These are phyloP conservation scores for Luffa aegyptiaca DNA, from an alignment of 306 rosid genomes.

Conservation along the genomic window DNA sequence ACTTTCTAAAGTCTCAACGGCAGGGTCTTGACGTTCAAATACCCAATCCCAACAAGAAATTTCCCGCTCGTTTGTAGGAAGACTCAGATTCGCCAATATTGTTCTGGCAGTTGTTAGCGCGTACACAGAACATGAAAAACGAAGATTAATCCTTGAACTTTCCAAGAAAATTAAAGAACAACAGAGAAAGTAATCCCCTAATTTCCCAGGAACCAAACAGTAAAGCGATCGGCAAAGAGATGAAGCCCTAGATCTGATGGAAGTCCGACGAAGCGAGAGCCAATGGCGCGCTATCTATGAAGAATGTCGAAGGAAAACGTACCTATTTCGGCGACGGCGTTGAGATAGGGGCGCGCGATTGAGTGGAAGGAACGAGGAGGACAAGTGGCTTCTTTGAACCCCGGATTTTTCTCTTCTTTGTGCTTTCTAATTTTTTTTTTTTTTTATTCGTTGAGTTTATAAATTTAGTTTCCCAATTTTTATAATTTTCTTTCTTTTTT, in stretches of 20 bases:
- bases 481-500: no score
- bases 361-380: not conserved
- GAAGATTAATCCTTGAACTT: not conserved
- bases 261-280: not conserved
- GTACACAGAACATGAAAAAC: not conserved
- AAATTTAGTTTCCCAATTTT: no score
- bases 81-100: not conserved
- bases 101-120: not conserved
- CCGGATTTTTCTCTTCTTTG: not conserved
- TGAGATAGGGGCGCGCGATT: conserved; percentile 9
- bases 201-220: not conserved
- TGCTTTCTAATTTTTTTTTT: not conserved
- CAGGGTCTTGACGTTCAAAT: not conserved
- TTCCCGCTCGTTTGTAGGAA: not conserved
- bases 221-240: not conserved
- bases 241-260: not conserved
- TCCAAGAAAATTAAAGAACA: not conserved
- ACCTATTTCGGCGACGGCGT: conserved; percentile 11
- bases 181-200: not conserved
- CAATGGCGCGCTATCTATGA: not conserved
- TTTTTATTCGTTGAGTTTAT: no score
- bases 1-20: not conserved
- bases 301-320: not conserved
- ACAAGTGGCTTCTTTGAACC: not conserved
- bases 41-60: not conserved